Evolutionary conservation across 2,329 filamentous ascomycete genomes (phyloP).

Genomic region (Ascocoryne sarcoides): DNA sequence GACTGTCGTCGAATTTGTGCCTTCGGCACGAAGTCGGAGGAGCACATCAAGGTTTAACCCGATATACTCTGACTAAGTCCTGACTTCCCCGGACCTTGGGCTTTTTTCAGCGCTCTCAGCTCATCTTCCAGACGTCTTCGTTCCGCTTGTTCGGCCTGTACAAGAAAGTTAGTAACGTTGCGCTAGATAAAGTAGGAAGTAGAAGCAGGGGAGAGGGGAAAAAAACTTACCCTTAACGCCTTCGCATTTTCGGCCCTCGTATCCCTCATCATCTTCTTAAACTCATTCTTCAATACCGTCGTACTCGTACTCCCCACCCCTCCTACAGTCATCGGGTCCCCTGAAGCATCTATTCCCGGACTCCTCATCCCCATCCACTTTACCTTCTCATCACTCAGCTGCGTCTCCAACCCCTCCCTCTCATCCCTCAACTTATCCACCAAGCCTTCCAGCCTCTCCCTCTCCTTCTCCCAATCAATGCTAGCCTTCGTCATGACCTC

Average conservation of each 20-base stretch:
- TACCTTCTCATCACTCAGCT: slow-evolving; percentile 59
- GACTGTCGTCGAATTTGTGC: too few species aligned
- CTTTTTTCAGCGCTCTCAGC: slow-evolving; percentile 40
- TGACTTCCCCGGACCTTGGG: slow-evolving; percentile 29
- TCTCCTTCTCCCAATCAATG: slow-evolving; percentile 63
- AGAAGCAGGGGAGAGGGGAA: slow-evolving; percentile 3
- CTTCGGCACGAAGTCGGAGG: too few species aligned
- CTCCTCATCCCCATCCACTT: slow-evolving; percentile 54
- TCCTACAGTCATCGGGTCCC: slow-evolving; percentile 16
- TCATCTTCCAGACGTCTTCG: slow-evolving; percentile 56
- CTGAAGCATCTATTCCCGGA: slow-evolving; percentile 35
- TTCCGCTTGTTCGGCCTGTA: slow-evolving; percentile 63
- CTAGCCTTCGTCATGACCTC: slow-evolving; percentile 61
- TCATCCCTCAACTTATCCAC: slow-evolving; percentile 57
- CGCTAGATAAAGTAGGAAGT: slow-evolving; percentile 15
- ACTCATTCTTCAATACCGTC: slow-evolving; percentile 62
- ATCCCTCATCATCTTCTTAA: slow-evolving; percentile 75
- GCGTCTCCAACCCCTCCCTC: slow-evolving; percentile 52
- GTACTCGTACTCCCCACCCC: slow-evolving; percentile 43
- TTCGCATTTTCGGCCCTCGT: slow-evolving; percentile 57
- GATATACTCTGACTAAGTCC: slow-evolving; percentile 24
- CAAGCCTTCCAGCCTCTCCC: slow-evolving; percentile 52
- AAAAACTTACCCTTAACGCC: slow-evolving; percentile 49
- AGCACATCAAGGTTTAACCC: too few species aligned
- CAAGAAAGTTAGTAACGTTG: slow-evolving; percentile 3